Base-by-base conservation (phyloP, 1,139 yeast species). In the Hansenula anomala region DNA sequence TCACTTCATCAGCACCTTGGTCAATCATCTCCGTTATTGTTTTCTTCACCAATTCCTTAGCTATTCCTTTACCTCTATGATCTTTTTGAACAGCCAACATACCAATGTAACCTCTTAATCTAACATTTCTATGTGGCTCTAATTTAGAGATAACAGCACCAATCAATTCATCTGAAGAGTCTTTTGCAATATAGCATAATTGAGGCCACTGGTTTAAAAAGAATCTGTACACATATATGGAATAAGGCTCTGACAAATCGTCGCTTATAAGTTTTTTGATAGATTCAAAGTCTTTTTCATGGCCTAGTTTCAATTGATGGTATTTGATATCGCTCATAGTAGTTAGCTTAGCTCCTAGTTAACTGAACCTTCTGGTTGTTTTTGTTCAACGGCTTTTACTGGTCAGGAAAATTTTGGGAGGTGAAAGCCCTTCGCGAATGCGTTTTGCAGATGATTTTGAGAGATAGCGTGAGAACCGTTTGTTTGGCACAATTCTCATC, bases 41-140 rank as follows among this genome's bases (percentile, higher is more conserved):
- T 46, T 69, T 57, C 38, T 70, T 67, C 24, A 90, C 90, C 41
- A 92, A 68, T 39, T 66, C 65, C 48, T 80, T 81, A 6, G 97
- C 96, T 35, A 90, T 83, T 2, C 96, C 96, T 35, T 65, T 67
- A 10, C 95, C 90, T 38, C 98, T 67, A 59, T 73, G 80, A 15
- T 63, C 58, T 30, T 80, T 76, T 41, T 81, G 80, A 22, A 92
- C 95, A 0, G 95, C 96, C 40, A 92, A 66, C 98, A 92, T 92
- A 7, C 97, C 98, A 33, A 92, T 90, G 55, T 92, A 92, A 0
- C 98, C 98, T 46, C 97, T 66, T 52, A 68, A 56, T 43, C 96
- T 67, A 11, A 73, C 80, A 26, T 75, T 73, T 41, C 92, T 69
- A 61, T 92, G 97, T 6, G 75, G 69, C 49, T 85, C 95, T n/a